These are phyloP conservation scores for Phlebopus sp. DNA, from an alignment of 1,284 basidiomycete species.

Conservation along the genomic window DNA sequence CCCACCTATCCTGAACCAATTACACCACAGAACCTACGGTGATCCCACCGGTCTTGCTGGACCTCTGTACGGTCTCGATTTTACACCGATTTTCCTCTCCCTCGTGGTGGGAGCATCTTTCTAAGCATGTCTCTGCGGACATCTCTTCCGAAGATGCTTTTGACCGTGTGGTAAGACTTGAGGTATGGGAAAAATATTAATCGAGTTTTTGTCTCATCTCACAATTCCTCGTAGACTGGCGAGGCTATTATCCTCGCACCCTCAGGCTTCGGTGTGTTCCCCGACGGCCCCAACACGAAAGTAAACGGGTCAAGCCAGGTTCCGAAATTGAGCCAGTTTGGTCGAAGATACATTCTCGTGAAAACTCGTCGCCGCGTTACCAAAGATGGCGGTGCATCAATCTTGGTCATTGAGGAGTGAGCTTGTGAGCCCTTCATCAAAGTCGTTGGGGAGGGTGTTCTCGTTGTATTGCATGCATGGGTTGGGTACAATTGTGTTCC, in stretches of 20 bases:
- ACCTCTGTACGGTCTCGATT: conserved; percentile 62
- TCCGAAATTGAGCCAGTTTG: conserved; percentile 39
- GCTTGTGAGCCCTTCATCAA: too few species aligned
- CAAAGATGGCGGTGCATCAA: conserved; percentile 59
- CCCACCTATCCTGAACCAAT: conserved; percentile 2
- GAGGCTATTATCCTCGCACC: conserved; percentile 65
- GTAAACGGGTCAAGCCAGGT: conserved; percentile 12
- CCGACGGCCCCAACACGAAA: conserved; percentile 22
- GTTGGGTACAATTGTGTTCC: too few species aligned
- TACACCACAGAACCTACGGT: conserved; percentile 62
- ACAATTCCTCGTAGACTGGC: conserved; percentile 47
- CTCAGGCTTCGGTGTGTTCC: conserved; percentile 49
- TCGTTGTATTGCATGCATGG: too few species aligned
- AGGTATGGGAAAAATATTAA: conserved; percentile 38
- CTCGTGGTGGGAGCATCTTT: conserved; percentile 68
- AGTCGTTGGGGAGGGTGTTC: too few species aligned
- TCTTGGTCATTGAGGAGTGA: conserved; percentile 43
- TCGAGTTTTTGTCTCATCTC: background rate
- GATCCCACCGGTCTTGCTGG: conserved; percentile 63
- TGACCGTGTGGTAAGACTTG: conserved; percentile 60
- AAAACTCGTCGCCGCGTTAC: conserved; percentile 62
- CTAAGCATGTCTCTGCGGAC: conserved; percentile 63
- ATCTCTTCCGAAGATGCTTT: conserved; percentile 57
- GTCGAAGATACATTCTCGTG: conserved; percentile 53
- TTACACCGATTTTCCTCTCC: conserved; percentile 73